Percentiles rank a stretch among this genome's conserved stretches.
Conservation (phyloP, 495 filamentous ascomycete genomes). For the Xylaria palmicola region DNA sequence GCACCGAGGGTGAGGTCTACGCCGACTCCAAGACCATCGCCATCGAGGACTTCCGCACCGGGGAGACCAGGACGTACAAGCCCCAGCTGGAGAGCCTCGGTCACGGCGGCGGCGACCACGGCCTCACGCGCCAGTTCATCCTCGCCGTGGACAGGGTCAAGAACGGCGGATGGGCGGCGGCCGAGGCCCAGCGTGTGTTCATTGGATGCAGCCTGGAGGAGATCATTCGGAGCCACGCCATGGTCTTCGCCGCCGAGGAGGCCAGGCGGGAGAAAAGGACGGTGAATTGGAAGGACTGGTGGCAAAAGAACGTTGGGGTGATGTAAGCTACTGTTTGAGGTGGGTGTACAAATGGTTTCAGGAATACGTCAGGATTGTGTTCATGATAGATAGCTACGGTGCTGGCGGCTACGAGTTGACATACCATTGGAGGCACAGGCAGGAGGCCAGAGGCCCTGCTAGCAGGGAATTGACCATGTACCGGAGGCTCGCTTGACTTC, state of each 20-base stretch:
- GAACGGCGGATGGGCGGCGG: slow-evolving; percentile 62
- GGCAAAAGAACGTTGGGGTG: slow-evolving; percentile 52
- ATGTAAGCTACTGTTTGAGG: too few species aligned
- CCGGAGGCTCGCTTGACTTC: too few species aligned
- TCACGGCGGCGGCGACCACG: slow-evolving; percentile 87
- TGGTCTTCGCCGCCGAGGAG: slow-evolving; percentile 94
- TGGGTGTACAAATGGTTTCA: too few species aligned
- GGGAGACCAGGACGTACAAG: slow-evolving; percentile 48
- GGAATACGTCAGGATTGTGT: too few species aligned
- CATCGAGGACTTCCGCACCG: slow-evolving; percentile 62
- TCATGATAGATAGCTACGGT: too few species aligned
- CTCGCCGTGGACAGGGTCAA: slow-evolving; percentile 78
- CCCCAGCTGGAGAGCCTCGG: slow-evolving; percentile 56
- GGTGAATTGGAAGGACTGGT: slow-evolving; percentile 79
- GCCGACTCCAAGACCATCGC: slow-evolving; percentile 70
- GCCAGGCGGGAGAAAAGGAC: slow-evolving; percentile 68
- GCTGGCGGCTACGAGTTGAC: too few species aligned
- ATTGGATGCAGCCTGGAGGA: slow-evolving; percentile 85
- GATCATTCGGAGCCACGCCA: slow-evolving; percentile 80
- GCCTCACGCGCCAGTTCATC: slow-evolving; percentile 76
- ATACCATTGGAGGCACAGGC: too few species aligned
- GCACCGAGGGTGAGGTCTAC: slow-evolving; percentile 77
- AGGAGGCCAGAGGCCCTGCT: too few species aligned
- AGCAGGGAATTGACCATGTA: too few species aligned
- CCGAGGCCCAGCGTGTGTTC: slow-evolving; percentile 69